Percentiles rank a stretch among this genome's conserved stretches.
Conservation (phyloP, 768 basidiomycete genomes). For the Xanthoconium purpureum region DNA sequence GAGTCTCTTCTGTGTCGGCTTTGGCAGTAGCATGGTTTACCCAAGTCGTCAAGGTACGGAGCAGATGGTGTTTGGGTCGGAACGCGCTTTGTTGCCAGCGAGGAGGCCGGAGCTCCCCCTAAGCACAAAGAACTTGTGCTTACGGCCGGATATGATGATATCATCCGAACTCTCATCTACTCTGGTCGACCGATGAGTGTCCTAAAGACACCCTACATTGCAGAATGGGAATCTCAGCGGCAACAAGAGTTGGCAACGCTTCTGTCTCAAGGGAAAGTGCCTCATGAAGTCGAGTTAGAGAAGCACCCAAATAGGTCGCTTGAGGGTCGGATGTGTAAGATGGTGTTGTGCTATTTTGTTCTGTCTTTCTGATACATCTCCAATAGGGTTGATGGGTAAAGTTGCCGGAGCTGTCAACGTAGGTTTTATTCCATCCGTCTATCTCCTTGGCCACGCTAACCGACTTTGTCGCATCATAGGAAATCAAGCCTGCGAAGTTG, state of each 20-base stretch:
- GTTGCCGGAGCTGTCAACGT: slow-evolving; percentile 70
- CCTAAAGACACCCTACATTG: slow-evolving; percentile 75
- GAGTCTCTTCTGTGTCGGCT: slow-evolving; percentile 12
- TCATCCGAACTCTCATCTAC: slow-evolving; percentile 67
- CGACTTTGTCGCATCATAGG: slow-evolving; percentile 34
- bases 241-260: slow-evolving; percentile 57
- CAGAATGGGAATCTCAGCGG: slow-evolving; percentile 68
- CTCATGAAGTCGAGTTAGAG: slow-evolving; percentile 71
- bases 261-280: slow-evolving; percentile 63
- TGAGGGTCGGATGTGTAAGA: slow-evolving; percentile 58
- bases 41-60: slow-evolving; percentile 52
- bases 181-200: slow-evolving; percentile 80
- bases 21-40: background rate
- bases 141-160: slow-evolving; percentile 74
- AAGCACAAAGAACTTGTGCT: slow-evolving; percentile 67
- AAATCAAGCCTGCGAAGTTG: slow-evolving; percentile 80
- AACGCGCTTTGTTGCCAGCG: slow-evolving; percentile 81
- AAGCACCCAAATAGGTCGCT: slow-evolving; percentile 64
- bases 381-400: slow-evolving; percentile 72
- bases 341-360: background rate
- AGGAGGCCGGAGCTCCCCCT: slow-evolving; percentile 75
- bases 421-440: slow-evolving; percentile 19
- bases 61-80: slow-evolving; percentile 88
- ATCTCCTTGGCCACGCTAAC: background rate
- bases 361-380: slow-evolving; percentile 1